Conservation (phyloP, 176 grass and related monocot genomes). For the Neostapfia colusana region DNA sequence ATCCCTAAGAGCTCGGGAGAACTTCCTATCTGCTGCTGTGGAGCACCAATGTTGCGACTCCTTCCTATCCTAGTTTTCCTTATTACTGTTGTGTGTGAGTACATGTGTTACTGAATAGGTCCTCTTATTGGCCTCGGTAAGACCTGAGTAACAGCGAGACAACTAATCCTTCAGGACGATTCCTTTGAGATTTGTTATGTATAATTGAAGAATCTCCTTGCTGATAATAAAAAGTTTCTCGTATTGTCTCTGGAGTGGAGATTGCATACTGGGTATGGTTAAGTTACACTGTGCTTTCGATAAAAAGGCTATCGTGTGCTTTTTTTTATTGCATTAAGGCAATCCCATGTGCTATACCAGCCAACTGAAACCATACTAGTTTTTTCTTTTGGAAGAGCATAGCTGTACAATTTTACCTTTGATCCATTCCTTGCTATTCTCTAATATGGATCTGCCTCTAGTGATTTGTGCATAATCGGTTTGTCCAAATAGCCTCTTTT, state of each 20-base stretch:
- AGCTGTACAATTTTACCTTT: neutral
- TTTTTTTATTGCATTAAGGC: neutral
- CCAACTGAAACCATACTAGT: neutral
- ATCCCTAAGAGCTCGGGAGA: slow-evolving; percentile 15
- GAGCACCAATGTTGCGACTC: slow-evolving; percentile 13
- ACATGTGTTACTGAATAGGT: slow-evolving; percentile 34
- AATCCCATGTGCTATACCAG: neutral
- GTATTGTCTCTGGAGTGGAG: neutral
- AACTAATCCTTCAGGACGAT: too few relatives aligned
- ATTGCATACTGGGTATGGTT: neutral
- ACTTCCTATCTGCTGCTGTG: slow-evolving; percentile 9
- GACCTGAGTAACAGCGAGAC: too few relatives aligned
- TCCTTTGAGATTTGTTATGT: slow-evolving; percentile 31
- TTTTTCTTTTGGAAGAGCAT: slow-evolving; percentile 7
- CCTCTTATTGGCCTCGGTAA: too few relatives aligned
- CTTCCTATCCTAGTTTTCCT: slow-evolving; percentile 11
- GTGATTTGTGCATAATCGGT: neutral
- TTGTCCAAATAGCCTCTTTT: slow-evolving; percentile 1
- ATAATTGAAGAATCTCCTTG: slow-evolving; percentile 21
- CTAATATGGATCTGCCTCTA: neutral
- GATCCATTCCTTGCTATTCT: neutral
- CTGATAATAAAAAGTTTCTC: slow-evolving; percentile 10
- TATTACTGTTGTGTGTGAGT: slow-evolving; percentile 42
- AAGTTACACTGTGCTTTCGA: too few relatives aligned
- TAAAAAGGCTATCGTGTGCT: neutral